A percentile compares a stretch with the other conserved stretches of the same genome.
Conservation (phyloP, 2,329 filamentous ascomycete genomes). For the Grosmannia serpens region DNA sequence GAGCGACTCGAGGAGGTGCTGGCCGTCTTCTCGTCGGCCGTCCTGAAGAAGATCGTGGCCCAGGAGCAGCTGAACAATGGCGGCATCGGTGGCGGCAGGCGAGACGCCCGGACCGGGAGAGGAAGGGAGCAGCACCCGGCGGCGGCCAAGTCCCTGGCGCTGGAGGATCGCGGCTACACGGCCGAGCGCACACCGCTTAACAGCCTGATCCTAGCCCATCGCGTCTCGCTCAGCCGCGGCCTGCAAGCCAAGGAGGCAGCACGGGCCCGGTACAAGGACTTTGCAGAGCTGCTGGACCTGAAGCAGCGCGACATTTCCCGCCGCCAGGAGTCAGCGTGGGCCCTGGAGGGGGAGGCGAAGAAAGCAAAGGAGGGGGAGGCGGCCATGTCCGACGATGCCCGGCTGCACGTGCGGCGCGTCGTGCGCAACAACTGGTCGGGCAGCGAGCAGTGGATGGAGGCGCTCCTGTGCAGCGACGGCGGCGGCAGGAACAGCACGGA, state of each 20-base stretch:
- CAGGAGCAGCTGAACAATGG: constrained; percentile 16
- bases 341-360: constrained; percentile 18
- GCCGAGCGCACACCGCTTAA: constrained; percentile 44
- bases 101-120: background rate
- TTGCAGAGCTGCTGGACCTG: constrained; percentile 50
- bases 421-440: constrained; percentile 70
- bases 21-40: constrained; percentile 70
- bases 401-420: constrained; percentile 42
- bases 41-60: constrained; percentile 58
- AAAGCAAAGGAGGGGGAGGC: constrained; percentile 16
- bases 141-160: constrained; percentile 41
- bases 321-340: constrained; percentile 36
- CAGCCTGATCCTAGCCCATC: constrained; percentile 63
- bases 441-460: constrained; percentile 60
- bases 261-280: constrained; percentile 47
- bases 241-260: constrained; percentile 50
- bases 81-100: too few species aligned
- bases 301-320: constrained; percentile 49
- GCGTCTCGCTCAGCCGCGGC: constrained; percentile 47
- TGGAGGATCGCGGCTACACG: constrained; percentile 47
- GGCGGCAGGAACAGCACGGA: constrained; percentile 31
- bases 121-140: constrained; percentile 25
- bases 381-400: constrained; percentile 29
- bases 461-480: constrained; percentile 56
- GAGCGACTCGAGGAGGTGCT: constrained; percentile 83